Evolutionary conservation across 2,329 filamentous ascomycete species (phyloP).

Genomic region (Apiospora sp.): DNA sequence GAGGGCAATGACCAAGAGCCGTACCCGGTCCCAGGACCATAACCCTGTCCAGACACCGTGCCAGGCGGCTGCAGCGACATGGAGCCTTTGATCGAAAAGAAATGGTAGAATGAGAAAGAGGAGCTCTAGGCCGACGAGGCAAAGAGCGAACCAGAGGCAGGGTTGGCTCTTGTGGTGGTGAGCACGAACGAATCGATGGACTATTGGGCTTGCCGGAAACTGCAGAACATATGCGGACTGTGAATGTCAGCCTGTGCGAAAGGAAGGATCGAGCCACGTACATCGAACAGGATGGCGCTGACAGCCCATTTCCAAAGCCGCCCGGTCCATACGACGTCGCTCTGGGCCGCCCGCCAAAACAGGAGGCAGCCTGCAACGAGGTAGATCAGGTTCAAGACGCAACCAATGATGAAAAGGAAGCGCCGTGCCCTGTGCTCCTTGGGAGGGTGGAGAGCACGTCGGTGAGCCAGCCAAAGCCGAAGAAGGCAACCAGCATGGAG

Average conservation of each 20-base stretch:
- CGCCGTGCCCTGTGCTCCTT: not conserved
- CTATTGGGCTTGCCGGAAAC: not conserved
- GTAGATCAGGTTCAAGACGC: not conserved
- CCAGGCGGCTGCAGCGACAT: not conserved
- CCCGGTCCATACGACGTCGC: conserved; percentile 1
- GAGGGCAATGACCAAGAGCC: not conserved
- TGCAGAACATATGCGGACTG: not conserved
- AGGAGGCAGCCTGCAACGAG: not conserved
- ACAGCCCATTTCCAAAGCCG: not conserved
- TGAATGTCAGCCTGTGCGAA: not conserved
- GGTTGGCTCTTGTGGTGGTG: not conserved
- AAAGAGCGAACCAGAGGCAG: not conserved
- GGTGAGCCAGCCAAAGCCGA: not conserved
- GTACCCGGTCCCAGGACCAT: not conserved
- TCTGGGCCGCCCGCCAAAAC: not conserved
- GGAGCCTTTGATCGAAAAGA: not conserved
- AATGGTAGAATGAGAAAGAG: not conserved
- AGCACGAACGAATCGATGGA: not conserved
- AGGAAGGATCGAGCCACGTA: not conserved
- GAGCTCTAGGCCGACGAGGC: not conserved
- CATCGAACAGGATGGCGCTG: not conserved
- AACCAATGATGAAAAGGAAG: not conserved
- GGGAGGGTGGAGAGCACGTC: not conserved
- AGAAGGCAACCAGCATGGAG: not conserved
- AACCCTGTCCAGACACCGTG: not conserved